Conservation (phyloP, 352 stramenopile genomes). For the Phytophthora tubulina region DNA sequence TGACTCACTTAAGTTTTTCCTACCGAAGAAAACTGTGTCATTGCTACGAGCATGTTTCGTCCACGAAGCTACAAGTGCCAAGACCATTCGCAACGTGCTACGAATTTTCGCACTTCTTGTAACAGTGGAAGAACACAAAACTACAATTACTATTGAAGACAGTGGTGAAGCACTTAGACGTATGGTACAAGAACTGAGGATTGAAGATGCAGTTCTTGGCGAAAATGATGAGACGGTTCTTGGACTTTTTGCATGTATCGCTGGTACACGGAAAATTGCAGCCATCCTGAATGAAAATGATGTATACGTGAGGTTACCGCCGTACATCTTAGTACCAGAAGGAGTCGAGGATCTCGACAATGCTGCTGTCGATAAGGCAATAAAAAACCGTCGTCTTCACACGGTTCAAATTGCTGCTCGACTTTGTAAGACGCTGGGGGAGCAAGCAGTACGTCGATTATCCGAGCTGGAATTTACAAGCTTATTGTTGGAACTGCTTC, state of each 20-base stretch:
- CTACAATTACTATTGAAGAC: conserved; percentile 74
- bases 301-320: conserved; percentile 50
- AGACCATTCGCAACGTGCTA: conserved; percentile 75
- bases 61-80: conserved; percentile 45
- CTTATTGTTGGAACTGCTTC: conserved; percentile 54
- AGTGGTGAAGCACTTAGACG: conserved; percentile 59
- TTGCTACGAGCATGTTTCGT: conserved; percentile 69
- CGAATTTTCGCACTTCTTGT: conserved; percentile 64
- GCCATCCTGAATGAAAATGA: conserved; percentile 68
- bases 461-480: conserved; percentile 56
- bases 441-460: conserved; percentile 45
- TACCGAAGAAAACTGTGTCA: conserved; percentile 82
- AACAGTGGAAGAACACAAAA: conserved; percentile 82
- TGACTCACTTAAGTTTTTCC: conserved; percentile 84
- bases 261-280: conserved; percentile 54
- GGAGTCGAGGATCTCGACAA: neutral
- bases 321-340: conserved; percentile 46
- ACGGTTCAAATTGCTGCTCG: conserved; percentile 32
- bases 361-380: conserved; percentile 1
- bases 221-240: conserved; percentile 60
- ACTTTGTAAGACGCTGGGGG: conserved; percentile 47
- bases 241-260: conserved; percentile 50
- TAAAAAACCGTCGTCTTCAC: conserved; percentile 20
- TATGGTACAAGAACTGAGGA: conserved; percentile 62
- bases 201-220: conserved; percentile 35